Base-by-base conservation (phyloP, 1,139 yeast genomes). In the Debaryomycetaceae sp. region DNA sequence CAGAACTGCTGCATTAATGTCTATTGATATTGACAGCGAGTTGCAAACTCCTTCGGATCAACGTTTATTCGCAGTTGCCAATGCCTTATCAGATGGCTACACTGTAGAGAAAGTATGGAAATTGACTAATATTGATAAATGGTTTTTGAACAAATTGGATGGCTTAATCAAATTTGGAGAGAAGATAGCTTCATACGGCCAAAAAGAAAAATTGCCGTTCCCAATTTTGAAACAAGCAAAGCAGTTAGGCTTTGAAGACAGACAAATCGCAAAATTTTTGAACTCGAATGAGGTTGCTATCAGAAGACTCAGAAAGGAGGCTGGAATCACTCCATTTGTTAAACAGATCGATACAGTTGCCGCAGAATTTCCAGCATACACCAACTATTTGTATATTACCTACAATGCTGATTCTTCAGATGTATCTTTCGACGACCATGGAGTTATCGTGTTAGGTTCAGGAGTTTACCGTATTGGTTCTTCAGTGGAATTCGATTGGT, bases 331-430 rank as follows among this genome's bases (percentile, higher is more conserved):
- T 53, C 99, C 99, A 58, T 89, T 87, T 64, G 98, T 91, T 54
- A 93, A 93, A 70, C 97, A 91, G 72, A 93, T 93, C 60, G 99
- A 93, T 75, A 93, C 99, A 34, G 97, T 93, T 57, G 99, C 99
- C 45, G 99, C 99, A 44, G 99, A 93, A 69, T 93, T 93, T 83
- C 99, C 99, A 45, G 97, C 98, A 42, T 81, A 70, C 73, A 93
- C 99, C 62, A 93, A 93, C 75, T 93, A 93, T 71, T 78, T 93
- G 67, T 93, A 93, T 75, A 81, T 90, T 68, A 93, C 99, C 39
- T 93, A 93, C 76, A 93, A 90, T 64, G 99, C 97, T 48, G 90
- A 87, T 59, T 75, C 88, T 45, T 87, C 87, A 52, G 99, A 93
- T 68, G 84, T 93, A 51, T 63, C 76, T 31, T 93, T 93, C 60